phyloP scores from a whole-genome alignment of 2,329 filamentous ascomycete species.

The Penicillium freii region DNA sequence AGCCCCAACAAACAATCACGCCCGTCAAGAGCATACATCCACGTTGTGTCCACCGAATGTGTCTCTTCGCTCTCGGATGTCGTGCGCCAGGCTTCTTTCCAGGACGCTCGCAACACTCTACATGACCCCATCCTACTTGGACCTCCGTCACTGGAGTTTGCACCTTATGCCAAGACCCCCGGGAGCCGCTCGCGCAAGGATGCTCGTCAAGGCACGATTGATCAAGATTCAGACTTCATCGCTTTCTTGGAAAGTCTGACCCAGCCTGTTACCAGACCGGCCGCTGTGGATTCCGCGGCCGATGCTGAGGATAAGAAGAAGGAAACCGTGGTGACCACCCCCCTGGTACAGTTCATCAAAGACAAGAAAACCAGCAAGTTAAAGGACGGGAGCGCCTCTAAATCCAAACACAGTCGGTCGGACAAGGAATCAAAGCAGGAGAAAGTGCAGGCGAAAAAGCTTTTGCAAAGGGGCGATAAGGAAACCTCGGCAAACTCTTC shows the following conservation, averaged over 20 bases:
- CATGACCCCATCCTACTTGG: slow-evolving; percentile 71
- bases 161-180: slow-evolving; percentile 80
- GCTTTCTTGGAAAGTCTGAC: slow-evolving; percentile 85
- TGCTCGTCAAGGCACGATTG: slow-evolving; percentile 87
- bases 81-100: slow-evolving; percentile 68
- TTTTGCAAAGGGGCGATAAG: slow-evolving; percentile 42
- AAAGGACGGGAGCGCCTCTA: slow-evolving; percentile 57
- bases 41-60: slow-evolving; percentile 69
- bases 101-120: slow-evolving; percentile 76
- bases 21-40: slow-evolving; percentile 78
- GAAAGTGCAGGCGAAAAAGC: slow-evolving; percentile 44
- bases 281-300: slow-evolving; percentile 47
- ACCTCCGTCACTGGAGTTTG: slow-evolving; percentile 76
- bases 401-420: slow-evolving; percentile 43
- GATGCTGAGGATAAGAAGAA: slow-evolving; percentile 54
- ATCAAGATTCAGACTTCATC: slow-evolving; percentile 95
- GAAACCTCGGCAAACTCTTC: slow-evolving; percentile 26
- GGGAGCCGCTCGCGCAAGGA: slow-evolving; percentile 72
- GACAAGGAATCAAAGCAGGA: slow-evolving; percentile 43
- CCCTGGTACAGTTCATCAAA: slow-evolving; percentile 82
- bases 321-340: slow-evolving; percentile 74
- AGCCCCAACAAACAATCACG: slow-evolving; percentile 82
- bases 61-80: slow-evolving; percentile 66
- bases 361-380: slow-evolving; percentile 84
- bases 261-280: slow-evolving; percentile 62